Conservation (phyloP, 805 yeast species). For the Nakazawaea siamensis region DNA sequence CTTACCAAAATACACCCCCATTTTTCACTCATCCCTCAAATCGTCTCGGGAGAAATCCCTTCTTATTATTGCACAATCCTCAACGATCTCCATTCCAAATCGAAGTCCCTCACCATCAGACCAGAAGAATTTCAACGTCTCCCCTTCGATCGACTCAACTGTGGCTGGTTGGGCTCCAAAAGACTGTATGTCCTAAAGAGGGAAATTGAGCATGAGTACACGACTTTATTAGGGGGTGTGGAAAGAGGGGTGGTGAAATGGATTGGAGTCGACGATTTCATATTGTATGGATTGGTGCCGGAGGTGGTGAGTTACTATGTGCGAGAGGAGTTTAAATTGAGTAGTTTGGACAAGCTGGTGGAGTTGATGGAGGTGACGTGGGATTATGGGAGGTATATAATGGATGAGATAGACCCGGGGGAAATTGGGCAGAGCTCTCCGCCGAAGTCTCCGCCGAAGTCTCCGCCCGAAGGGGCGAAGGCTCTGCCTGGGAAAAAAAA, state of each 20-base stretch:
- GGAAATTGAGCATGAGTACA: no score
- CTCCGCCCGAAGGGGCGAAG: no score
- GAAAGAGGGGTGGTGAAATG: conserved; percentile 45
- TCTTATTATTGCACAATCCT: conserved; percentile 25
- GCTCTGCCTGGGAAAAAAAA: no score
- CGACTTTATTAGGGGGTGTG: no score
- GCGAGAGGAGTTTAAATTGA: conserved; percentile 32
- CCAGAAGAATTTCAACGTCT: conserved; percentile 17
- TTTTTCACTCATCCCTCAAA: conserved; percentile 19
- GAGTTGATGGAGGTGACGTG: conserved; percentile 35
- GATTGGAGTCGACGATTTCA: conserved; percentile 54
- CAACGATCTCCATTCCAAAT: conserved; percentile 15
- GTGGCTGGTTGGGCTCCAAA: conserved; percentile 61
- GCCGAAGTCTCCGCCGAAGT: no score
- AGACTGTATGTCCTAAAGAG: no score
- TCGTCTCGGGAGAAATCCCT: conserved; percentile 23
- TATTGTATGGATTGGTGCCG: conserved; percentile 52
- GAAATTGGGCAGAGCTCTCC: no score
- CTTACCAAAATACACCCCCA: conserved; percentile 12
- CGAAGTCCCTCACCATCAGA: conserved; percentile 22
- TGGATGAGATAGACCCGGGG: conserved; percentile 18
- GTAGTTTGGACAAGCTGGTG: conserved; percentile 35
- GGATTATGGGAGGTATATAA: conserved; percentile 26
- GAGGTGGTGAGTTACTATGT: conserved; percentile 48
- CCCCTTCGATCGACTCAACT: conserved; percentile 4